Evolutionary conservation across 164 flowering plant species (phyloP), one percentile per base, ranked within the genome.

Genomic region (Nymphaea thermarum): DNA sequence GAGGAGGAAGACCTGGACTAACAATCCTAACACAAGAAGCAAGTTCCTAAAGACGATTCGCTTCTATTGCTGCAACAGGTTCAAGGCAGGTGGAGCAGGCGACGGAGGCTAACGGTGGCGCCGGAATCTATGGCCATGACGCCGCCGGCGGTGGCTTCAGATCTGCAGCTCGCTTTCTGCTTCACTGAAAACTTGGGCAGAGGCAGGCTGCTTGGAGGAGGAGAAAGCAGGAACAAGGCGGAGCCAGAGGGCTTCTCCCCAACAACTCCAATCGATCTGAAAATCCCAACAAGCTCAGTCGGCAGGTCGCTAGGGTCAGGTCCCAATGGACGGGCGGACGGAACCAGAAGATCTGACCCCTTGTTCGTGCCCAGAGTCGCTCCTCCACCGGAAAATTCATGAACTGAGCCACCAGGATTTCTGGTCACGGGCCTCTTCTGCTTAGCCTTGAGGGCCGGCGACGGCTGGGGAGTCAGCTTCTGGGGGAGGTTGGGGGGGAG

Each of bases 171-270:
- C 43, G 80, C 79, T 77, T 82, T 87, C 4, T 86, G 82, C 77
- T 78, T 81, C 55, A 87, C 15, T 44, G 85, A 80, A 66, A 88
- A 88, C 67, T 76, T 87, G 10, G 97, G 97, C 80, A 91, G 70
- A 42, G 97, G 97, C 81, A 91, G 75, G 77, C 97, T 86, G 72
- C 94, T 90, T 15, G 96, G 93, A 7, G 86, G 91, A 11, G 89
- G 92, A 47, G 93, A 78, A 4, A 80, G 75, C 6, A 72, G 60
- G 60, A 77, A 77, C 57, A 77, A 25, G 36, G 14, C 64, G 0
- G 79, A 74, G 44, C 81, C 80, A 2, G 84, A 73, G 43, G 75
- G 70, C 69, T 43, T 70, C 5, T 80, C 85, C 63, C 15, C 61
- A 7, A n/a, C 68, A 16, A 16, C 36, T 16, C 36, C 42, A 12